Conservation (phyloP, 2,329 filamentous ascomycete species). For the Neofusicoccum kwambonambiense region DNA sequence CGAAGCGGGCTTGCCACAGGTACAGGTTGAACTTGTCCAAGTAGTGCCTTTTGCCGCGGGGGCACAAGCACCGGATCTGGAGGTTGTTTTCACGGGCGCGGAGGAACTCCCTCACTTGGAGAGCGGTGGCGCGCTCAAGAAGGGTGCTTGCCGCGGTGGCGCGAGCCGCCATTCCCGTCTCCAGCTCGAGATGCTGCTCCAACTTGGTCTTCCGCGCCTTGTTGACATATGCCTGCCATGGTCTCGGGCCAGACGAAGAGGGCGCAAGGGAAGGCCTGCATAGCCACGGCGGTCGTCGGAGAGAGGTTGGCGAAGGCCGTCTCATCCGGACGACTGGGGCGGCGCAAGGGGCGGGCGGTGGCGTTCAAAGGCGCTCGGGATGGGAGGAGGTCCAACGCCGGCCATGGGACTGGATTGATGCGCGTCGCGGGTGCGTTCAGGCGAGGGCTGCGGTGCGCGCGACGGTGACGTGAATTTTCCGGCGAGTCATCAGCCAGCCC, state of each 20-base stretch:
- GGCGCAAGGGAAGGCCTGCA: neutral
- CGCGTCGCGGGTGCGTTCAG: neutral
- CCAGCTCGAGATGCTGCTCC: neutral
- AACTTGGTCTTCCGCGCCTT: neutral
- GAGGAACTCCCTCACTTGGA: neutral
- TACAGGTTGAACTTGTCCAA: slow-evolving; percentile 22
- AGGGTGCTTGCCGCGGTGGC: neutral
- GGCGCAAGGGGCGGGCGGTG: neutral
- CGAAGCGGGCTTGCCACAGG: slow-evolving; percentile 19
- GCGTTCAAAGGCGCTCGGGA: neutral
- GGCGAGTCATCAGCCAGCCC: neutral
- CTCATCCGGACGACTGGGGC: neutral
- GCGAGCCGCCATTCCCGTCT: neutral
- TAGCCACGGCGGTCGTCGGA: neutral
- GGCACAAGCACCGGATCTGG: neutral
- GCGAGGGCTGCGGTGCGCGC: neutral
- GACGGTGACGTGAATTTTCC: neutral
- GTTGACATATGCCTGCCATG: neutral
- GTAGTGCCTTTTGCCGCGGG: neutral
- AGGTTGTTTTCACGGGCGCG: neutral
- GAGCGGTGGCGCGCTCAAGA: neutral
- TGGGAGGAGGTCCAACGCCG: neutral
- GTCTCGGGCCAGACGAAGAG: neutral
- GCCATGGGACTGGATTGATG: neutral
- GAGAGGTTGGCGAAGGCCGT: neutral